These are phyloP conservation scores for Anastatica hierochuntica DNA, from an alignment of 345 rosid genomes.

Conservation along the genomic window DNA sequence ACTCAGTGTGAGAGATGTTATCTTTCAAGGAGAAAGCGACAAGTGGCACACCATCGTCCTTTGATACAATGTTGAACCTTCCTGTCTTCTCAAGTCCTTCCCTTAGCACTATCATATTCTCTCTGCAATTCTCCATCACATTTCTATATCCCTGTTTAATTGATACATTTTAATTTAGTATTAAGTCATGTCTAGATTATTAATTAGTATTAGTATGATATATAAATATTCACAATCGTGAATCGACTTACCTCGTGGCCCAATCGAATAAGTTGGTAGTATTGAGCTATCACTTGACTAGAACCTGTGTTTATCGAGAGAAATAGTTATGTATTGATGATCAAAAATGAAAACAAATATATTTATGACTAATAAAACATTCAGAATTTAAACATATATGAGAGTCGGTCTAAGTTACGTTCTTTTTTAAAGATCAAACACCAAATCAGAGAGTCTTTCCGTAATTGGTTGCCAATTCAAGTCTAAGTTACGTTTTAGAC, in stretches of 20 bases:
- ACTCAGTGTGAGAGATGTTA: constrained; percentile 48
- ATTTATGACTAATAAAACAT: neutral
- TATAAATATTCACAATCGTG: neutral
- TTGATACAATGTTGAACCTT: constrained; percentile 56
- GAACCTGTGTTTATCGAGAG: constrained; percentile 17
- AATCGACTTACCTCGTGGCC: constrained; percentile 23
- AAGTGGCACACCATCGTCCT: constrained; percentile 64
- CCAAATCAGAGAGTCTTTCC: no score
- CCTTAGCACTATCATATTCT: constrained; percentile 46
- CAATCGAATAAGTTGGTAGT: constrained; percentile 30
- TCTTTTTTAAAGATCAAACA: no score
- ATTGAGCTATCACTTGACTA: constrained; percentile 31
- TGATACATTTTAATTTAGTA: neutral
- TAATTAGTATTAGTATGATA: neutral
- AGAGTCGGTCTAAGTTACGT: no score
- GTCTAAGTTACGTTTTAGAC: neutral
- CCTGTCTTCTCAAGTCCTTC: constrained; percentile 55
- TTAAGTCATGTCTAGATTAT: neutral
- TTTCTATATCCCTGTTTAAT: constrained; percentile 26
- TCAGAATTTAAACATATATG: no score
- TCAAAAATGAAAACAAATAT: neutral
- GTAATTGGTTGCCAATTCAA: no score
- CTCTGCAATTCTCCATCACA: constrained; percentile 64
- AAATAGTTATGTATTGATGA: neutral
- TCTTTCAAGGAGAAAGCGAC: constrained; percentile 77